These are phyloP conservation scores for Dipodascopsis uninucleata DNA, from an alignment of 805 yeast genomes.

Conservation along the genomic window DNA sequence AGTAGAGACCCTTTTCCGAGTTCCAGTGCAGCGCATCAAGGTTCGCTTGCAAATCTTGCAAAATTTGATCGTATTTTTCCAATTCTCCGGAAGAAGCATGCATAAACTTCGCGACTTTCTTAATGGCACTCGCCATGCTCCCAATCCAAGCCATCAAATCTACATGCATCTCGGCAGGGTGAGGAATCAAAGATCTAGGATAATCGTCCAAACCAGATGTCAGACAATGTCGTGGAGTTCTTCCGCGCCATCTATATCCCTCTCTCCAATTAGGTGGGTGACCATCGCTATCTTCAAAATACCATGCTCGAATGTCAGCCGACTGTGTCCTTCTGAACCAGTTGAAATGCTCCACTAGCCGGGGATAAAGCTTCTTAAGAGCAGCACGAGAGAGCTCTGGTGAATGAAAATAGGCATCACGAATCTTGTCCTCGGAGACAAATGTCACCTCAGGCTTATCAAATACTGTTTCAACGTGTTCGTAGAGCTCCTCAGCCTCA, in stretches of 20 bases:
- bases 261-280: slow-evolving; percentile 47
- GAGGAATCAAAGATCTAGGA: slow-evolving; percentile 79
- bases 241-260: slow-evolving; percentile 89
- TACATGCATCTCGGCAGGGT: slow-evolving; percentile 83
- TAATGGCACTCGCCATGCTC: slow-evolving; percentile 81
- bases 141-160: slow-evolving; percentile 93
- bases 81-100: slow-evolving; percentile 56
- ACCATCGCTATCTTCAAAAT: slow-evolving; percentile 43
- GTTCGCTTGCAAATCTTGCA: slow-evolving; percentile 55
- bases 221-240: slow-evolving; percentile 77
- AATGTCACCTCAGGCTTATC: too few species aligned
- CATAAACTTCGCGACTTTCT: slow-evolving; percentile 61
- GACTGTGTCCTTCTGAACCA: slow-evolving; percentile 81
- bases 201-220: slow-evolving; percentile 96
- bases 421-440: too few species aligned
- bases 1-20: slow-evolving; percentile 58
- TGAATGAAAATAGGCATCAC: slow-evolving; percentile 50
- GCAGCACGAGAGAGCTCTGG: slow-evolving; percentile 42
- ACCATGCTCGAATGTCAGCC: slow-evolving; percentile 72
- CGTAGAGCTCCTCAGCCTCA: slow-evolving; percentile 1
- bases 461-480: slow-evolving; percentile 32
- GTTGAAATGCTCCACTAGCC: slow-evolving; percentile 68
- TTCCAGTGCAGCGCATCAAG: slow-evolving; percentile 81
- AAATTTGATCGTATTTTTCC: slow-evolving; percentile 49
- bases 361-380: slow-evolving; percentile 67